A percentile compares a stretch with the other conserved stretches of the same genome.
Conservation (phyloP, 768 basidiomycete species). For the Lyophyllum decastes region DNA sequence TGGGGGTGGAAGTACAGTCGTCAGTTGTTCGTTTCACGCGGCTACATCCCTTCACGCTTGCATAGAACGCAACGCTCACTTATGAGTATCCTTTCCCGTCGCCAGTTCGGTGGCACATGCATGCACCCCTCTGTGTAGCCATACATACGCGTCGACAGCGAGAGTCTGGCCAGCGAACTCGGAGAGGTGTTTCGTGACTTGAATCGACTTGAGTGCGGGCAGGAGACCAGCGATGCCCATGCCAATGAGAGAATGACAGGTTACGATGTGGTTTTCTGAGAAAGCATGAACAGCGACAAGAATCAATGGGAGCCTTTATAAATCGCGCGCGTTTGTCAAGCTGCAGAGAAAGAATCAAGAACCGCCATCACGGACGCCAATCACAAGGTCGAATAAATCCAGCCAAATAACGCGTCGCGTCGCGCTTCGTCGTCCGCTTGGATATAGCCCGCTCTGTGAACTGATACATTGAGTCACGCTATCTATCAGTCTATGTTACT, state of each 20-base stretch:
- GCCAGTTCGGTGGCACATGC: slow-evolving; percentile 91
- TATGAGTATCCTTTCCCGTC: slow-evolving; percentile 78
- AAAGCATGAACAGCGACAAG: slow-evolving; percentile 1
- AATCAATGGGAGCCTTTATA: neutral
- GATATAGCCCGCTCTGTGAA: no score
- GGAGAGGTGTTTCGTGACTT: slow-evolving; percentile 73
- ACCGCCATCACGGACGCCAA: neutral
- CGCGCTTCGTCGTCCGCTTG: neutral
- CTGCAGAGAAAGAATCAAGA: neutral
- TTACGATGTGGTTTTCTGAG: neutral
- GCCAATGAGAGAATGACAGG: neutral
- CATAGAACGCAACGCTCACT: slow-evolving; percentile 52
- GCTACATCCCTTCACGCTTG: neutral
- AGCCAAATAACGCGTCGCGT: slow-evolving; percentile 11
- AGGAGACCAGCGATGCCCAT: slow-evolving; percentile 96
- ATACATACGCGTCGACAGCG: slow-evolving; percentile 95
- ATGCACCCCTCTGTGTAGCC: slow-evolving; percentile 88
- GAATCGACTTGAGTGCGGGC: slow-evolving; percentile 88
- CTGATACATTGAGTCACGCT: neutral
- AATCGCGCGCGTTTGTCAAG: neutral
- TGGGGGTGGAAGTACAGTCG: neutral
- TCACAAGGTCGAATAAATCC: neutral
- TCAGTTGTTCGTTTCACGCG: neutral
- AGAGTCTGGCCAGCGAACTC: slow-evolving; percentile 84
- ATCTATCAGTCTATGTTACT: neutral